phyloP scores from a whole-genome alignment of 2,329 filamentous ascomycete species.

The Chaetomium globosum region DNA sequence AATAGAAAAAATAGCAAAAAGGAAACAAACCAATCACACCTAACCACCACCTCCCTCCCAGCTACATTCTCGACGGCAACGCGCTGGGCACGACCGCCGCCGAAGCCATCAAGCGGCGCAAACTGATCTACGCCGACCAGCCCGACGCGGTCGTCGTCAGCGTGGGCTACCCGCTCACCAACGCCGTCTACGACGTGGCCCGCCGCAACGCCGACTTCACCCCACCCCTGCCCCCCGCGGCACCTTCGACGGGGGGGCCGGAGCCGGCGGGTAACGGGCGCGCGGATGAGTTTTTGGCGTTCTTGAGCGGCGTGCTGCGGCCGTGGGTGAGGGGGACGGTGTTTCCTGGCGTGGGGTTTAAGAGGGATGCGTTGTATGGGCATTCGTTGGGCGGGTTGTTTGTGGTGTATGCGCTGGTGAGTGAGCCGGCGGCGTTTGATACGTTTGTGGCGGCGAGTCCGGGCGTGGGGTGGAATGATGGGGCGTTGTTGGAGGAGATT shows the following conservation, averaged over 20 bases:
- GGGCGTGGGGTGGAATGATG: neutral
- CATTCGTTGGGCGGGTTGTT: conserved; percentile 4
- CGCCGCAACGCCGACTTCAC: neutral
- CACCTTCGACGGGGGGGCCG: too few species aligned
- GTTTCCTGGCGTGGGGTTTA: neutral
- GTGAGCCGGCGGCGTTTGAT: neutral
- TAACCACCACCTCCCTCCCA: too few species aligned
- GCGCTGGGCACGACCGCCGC: neutral
- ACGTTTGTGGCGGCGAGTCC: neutral
- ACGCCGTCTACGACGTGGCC: neutral
- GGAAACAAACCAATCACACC: too few species aligned
- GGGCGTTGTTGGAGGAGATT: neutral
- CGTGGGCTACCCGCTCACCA: neutral
- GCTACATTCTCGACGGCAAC: neutral
- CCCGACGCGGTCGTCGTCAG: neutral
- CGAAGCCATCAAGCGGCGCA: neutral
- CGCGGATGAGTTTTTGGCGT: neutral
- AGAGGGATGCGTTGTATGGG: neutral
- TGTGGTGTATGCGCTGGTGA: neutral
- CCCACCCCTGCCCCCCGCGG: neutral
- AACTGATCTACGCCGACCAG: neutral
- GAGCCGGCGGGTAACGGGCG: too few species aligned
- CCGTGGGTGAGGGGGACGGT: neutral
- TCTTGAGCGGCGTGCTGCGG: neutral
- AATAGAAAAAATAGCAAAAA: too few species aligned